Evolutionary conservation across 2,329 filamentous ascomycete species (phyloP).

Genomic region (Ceratocystiopsis sp.): DNA sequence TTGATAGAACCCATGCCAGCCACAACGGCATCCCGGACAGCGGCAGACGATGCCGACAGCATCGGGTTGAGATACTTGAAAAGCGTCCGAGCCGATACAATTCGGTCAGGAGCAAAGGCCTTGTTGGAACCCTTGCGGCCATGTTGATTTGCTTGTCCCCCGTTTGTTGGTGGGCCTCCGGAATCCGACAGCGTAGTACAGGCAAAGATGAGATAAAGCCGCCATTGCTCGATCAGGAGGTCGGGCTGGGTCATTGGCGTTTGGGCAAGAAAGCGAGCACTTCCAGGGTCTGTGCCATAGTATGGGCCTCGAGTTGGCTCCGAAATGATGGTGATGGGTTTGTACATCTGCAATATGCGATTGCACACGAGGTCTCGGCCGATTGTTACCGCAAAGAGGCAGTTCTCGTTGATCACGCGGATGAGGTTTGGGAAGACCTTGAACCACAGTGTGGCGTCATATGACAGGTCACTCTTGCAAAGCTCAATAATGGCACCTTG

Average conservation of each 20-base stretch:
- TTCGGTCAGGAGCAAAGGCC: constrained; percentile 51
- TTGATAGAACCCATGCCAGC: constrained; percentile 89
- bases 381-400: constrained; percentile 78
- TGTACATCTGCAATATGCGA: constrained; percentile 83
- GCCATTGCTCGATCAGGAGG: constrained; percentile 92
- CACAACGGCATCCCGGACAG: constrained; percentile 80
- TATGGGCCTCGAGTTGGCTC: constrained; percentile 52
- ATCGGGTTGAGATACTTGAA: constrained; percentile 88
- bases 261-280: constrained; percentile 31
- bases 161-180: constrained; percentile 44
- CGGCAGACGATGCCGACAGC: constrained; percentile 59
- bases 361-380: constrained; percentile 87
- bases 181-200: constrained; percentile 87
- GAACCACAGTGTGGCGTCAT: constrained; percentile 91
- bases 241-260: constrained; percentile 61
- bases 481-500: constrained; percentile 82
- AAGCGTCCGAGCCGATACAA: constrained; percentile 72
- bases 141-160: constrained; percentile 49
- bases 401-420: constrained; percentile 75
- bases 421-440: constrained; percentile 96
- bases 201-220: constrained; percentile 89
- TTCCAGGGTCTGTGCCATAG: constrained; percentile 43
- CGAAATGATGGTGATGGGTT: constrained; percentile 60
- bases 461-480: constrained; percentile 86
- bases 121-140: constrained; percentile 62